Evolutionary conservation across 1,284 basidiomycete genomes (phyloP).

Genomic region (Sanguinoderma infundibulare): DNA sequence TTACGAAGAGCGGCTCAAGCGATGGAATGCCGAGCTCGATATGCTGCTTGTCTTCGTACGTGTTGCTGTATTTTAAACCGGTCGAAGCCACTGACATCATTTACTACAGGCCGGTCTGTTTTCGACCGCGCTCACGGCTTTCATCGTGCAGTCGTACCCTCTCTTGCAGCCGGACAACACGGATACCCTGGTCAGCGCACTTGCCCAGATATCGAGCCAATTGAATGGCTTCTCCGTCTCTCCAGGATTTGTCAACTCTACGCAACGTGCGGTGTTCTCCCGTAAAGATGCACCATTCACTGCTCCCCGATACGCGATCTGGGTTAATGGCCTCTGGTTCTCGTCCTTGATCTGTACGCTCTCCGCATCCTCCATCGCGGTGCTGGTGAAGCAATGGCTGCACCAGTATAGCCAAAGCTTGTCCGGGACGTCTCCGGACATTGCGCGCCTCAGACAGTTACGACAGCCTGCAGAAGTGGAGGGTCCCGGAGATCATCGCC

Average conservation of each 20-base stretch:
- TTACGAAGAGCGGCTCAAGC: slow-evolving; percentile 16
- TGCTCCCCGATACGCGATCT: slow-evolving; percentile 15
- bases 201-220: slow-evolving; percentile 14
- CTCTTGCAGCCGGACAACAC: slow-evolving; percentile 18
- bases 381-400: slow-evolving; percentile 29
- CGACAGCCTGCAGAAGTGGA: slow-evolving; percentile 22
- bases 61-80: neutral
- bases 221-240: slow-evolving; percentile 5
- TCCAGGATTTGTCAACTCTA: slow-evolving; percentile 6
- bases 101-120: slow-evolving; percentile 16
- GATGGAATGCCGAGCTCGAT: slow-evolving; percentile 21
- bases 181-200: slow-evolving; percentile 8
- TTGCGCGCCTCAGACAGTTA: slow-evolving; percentile 21
- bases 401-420: slow-evolving; percentile 18
- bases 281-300: neutral
- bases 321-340: slow-evolving; percentile 29
- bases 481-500: slow-evolving; percentile 20
- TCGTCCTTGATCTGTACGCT: slow-evolving; percentile 23
- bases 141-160: slow-evolving; percentile 20
- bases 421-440: slow-evolving; percentile 13
- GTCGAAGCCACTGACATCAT: neutral
- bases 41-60: slow-evolving; percentile 25
- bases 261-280: slow-evolving; percentile 1
- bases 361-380: slow-evolving; percentile 20
- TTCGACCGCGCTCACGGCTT: slow-evolving; percentile 19